phyloP scores from a whole-genome alignment of 2,329 filamentous ascomycete species.

The Penicillium sp. region DNA sequence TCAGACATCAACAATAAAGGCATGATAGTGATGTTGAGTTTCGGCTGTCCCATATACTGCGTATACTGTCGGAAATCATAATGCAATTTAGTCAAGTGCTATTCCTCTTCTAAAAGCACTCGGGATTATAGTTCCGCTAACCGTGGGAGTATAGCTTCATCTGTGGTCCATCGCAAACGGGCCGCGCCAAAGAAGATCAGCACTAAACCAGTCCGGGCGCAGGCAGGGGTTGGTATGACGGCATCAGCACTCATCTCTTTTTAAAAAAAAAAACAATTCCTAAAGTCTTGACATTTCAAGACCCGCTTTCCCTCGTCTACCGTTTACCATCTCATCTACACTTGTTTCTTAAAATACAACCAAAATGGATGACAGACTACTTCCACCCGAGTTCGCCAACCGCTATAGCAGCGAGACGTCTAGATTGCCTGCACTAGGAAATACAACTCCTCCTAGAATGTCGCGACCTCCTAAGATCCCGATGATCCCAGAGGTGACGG shows the following conservation, averaged over 20 bases:
- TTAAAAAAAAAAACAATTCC: background rate
- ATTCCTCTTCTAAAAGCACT: too few species aligned
- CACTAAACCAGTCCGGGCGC: slow-evolving; percentile 11
- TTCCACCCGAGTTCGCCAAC: slow-evolving; percentile 22
- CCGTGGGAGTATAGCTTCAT: background rate
- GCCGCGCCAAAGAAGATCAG: slow-evolving; percentile 2
- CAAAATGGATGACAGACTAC: slow-evolving; percentile 20
- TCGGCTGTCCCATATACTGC: too few species aligned
- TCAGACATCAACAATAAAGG: background rate
- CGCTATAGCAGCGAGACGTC: slow-evolving; percentile 27
- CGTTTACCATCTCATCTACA: background rate
- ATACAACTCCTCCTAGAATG: slow-evolving; percentile 7
- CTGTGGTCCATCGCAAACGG: background rate
- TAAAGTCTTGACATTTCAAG: background rate
- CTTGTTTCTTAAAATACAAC: background rate
- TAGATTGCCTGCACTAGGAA: slow-evolving; percentile 20
- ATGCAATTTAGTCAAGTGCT: too few species aligned
- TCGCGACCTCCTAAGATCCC: slow-evolving; percentile 20
- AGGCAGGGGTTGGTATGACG: slow-evolving; percentile 17
- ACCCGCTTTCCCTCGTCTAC: background rate
- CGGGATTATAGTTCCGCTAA: background rate
- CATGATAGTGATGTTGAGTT: background rate
- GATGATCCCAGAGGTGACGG: slow-evolving; percentile 16
- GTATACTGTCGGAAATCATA: too few species aligned
- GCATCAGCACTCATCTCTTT: slow-evolving; percentile 10